Evolutionary conservation across 2,329 filamentous ascomycete genomes (phyloP).

Genomic region (Aspergillaceae sp.): DNA sequence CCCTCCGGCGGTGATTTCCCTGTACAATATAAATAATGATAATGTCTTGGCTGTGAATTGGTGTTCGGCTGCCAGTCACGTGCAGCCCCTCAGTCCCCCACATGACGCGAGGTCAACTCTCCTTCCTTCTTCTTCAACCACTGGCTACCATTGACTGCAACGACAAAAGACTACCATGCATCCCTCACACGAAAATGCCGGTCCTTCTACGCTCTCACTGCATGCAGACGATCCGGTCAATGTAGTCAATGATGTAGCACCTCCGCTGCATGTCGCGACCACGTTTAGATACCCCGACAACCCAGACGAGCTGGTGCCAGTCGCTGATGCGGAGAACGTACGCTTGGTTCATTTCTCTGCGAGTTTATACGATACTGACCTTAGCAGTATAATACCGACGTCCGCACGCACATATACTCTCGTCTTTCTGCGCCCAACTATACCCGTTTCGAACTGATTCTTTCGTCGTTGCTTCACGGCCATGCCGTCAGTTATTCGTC

Average conservation of each 20-base stretch:
- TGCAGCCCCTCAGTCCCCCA: neutral
- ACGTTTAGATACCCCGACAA: constrained; percentile 75
- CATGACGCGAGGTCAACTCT: neutral
- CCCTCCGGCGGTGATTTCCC: constrained; percentile 28
- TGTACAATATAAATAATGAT: neutral
- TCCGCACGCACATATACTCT: constrained; percentile 65
- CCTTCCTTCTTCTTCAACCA: constrained; percentile 13
- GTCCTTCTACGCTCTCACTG: constrained; percentile 61
- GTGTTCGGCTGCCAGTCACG: neutral
- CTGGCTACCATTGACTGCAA: neutral
- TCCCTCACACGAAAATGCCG: constrained; percentile 12
- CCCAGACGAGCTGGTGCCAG: constrained; percentile 54
- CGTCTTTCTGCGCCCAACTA: constrained; percentile 69
- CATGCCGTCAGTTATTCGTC: constrained; percentile 71
- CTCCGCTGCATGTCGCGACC: constrained; percentile 81
- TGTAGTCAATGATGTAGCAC: constrained; percentile 68
- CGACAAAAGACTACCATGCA: constrained; percentile 14
- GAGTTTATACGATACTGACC: neutral
- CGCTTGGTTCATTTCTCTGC: neutral
- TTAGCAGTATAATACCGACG: constrained; percentile 15
- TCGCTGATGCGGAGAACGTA: constrained; percentile 28
- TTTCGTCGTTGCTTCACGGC: constrained; percentile 59
- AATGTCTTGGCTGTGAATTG: neutral
- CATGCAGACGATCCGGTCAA: constrained; percentile 77
- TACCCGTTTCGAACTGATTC: constrained; percentile 74